Evolutionary conservation across 495 filamentous ascomycete genomes (phyloP), one percentile per base, ranked within the genome.

Genomic region (Trichoderma erinaceum): DNA sequence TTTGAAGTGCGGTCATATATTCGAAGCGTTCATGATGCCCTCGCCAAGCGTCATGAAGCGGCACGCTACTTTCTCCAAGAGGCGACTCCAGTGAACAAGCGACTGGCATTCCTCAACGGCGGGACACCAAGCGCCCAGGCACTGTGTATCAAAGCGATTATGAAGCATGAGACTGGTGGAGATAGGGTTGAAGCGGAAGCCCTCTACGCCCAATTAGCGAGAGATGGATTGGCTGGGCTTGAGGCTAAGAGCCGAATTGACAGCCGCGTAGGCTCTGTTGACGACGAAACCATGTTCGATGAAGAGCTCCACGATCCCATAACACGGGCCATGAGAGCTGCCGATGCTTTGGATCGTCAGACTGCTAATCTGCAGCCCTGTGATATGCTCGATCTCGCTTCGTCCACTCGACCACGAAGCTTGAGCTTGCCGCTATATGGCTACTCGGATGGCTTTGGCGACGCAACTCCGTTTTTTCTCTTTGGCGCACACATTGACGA

Each of bases 61-160:
- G 83, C 83, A 32, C 71, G 77, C 23, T 70, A 71, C 15, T 86
- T 86, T 72, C 71, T 86, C 35, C 70, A 71, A 48, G 71, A 73
- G 41, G 78, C 81, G 1, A 78, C 74, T 8, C 68, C 73, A 18
- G 70, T 72, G 50, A 75, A 79, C 35, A 81, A 77, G 65, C 80
- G 79, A 43, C 69, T 84, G 1, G 81, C 85, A 12, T 84, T 86
- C 67, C 74, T 81, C 68, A 77, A 85, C 71, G 84, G 83, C 11
- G 82, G 84, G 6, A 82, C 79, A 11, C 76, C 80, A 16, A 74
- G 79, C 56, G 82, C 82, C 1, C 77, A 79, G 56, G 68, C 76
- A 38, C 70, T 73, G 29, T 84, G 83, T 67, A 73, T 86, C 11
- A 66, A 71, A 10, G 71, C 74, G 35, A 83, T 86, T 64, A 77